Evolutionary conservation across 2,329 filamentous ascomycete genomes (phyloP).

Genomic region (Immersiporthe knoxdaviesiana): DNA sequence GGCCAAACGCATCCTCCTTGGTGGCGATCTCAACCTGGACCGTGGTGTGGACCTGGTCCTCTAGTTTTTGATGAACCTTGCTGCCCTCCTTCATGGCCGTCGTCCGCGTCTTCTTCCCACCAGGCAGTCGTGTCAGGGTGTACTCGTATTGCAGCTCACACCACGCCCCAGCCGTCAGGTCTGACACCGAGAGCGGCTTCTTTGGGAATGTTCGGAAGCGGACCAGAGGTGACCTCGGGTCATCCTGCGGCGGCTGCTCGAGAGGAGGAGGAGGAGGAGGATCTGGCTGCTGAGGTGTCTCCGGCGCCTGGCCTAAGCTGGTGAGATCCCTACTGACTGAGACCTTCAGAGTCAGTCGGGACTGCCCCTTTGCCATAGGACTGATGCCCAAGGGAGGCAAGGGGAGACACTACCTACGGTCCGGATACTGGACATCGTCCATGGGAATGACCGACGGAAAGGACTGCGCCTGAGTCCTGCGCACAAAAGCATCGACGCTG

Average conservation of each 20-base stretch:
- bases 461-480: slow-evolving; percentile 21
- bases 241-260: slow-evolving; percentile 29
- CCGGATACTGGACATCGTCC: slow-evolving; percentile 50
- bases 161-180: slow-evolving; percentile 88
- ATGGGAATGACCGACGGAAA: slow-evolving; percentile 22
- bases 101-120: slow-evolving; percentile 76
- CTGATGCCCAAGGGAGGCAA: neutral
- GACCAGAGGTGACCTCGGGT: slow-evolving; percentile 64
- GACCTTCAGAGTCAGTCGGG: slow-evolving; percentile 69
- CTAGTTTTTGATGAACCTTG: slow-evolving; percentile 78
- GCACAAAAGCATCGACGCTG: slow-evolving; percentile 24
- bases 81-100: slow-evolving; percentile 83
- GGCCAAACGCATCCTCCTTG: slow-evolving; percentile 80
- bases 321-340: slow-evolving; percentile 59
- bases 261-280: slow-evolving; percentile 30
- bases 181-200: slow-evolving; percentile 83
- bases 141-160: slow-evolving; percentile 96
- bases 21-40: slow-evolving; percentile 73
- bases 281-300: slow-evolving; percentile 28
- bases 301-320: slow-evolving; percentile 29
- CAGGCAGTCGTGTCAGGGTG: slow-evolving; percentile 70
- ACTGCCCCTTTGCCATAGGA: slow-evolving; percentile 29
- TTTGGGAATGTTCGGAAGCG: slow-evolving; percentile 77
- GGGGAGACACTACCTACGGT: slow-evolving; percentile 49
- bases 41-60: slow-evolving; percentile 81